A percentile compares a stretch with the other conserved stretches of the same genome.
Conservation (phyloP, 2,329 filamentous ascomycete genomes). For the Microthyrium microscopicum region DNA sequence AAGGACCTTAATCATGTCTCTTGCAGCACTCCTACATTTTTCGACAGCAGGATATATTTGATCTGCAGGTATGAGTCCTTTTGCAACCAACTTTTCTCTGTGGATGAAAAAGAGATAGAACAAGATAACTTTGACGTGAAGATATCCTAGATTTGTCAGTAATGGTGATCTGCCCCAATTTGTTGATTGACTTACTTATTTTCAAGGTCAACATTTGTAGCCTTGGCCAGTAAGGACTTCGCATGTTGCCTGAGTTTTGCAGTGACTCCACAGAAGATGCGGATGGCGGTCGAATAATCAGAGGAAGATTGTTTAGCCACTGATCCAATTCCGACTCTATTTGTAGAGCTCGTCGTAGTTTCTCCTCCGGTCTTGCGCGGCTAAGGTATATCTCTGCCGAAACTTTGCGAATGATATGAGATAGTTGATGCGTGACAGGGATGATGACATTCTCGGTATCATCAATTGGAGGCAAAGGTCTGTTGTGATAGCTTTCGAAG, state of each 20-base stretch:
- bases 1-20: constrained; percentile 23
- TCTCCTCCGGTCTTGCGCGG: constrained; percentile 19
- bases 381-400: constrained; percentile 25
- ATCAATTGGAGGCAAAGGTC: constrained; percentile 16
- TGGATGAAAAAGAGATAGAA: constrained; percentile 22
- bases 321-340: constrained; percentile 21
- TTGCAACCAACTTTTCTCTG: constrained; percentile 14
- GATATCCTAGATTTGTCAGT: constrained; percentile 16
- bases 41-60: constrained; percentile 17
- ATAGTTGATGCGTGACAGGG: constrained; percentile 24
- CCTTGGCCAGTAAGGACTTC: constrained; percentile 22
- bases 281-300: constrained; percentile 16
- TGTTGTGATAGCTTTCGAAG: constrained; percentile 32
- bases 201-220: constrained; percentile 23
- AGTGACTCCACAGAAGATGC: constrained; percentile 10
- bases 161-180: background rate
- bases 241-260: constrained; percentile 14
- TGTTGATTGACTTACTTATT: constrained; percentile 17
- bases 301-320: constrained; percentile 20
- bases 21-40: constrained; percentile 24
- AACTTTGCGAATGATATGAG: constrained; percentile 23
- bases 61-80: constrained; percentile 9
- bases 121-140: constrained; percentile 25
- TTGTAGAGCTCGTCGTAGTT: constrained; percentile 18
- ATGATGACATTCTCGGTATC: constrained; percentile 23